phyloP scores from a whole-genome alignment of 208 protist species.

The Borovskyia barvae region DNA sequence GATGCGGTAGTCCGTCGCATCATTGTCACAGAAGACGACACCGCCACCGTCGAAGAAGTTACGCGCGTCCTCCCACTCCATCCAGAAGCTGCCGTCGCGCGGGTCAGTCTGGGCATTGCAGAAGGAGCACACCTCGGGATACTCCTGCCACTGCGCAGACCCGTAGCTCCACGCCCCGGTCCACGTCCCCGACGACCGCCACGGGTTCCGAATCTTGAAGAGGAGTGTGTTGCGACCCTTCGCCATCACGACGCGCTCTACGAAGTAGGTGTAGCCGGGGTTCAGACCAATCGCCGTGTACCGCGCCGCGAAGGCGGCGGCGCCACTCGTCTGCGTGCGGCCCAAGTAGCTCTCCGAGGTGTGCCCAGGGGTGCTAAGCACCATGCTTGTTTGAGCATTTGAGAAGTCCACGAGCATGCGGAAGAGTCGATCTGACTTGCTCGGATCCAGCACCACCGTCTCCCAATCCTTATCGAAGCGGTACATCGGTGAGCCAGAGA shows the following conservation, averaged over 20 bases:
- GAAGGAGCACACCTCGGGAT: constrained; percentile 16
- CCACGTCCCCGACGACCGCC: constrained; percentile 15
- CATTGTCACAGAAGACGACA: constrained; percentile 26
- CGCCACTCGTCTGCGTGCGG: constrained; percentile 5
- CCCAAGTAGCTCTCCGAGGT: constrained; percentile 28
- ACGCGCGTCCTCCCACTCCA: constrained; percentile 41
- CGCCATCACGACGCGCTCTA: constrained; percentile 23
- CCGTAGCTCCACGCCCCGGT: constrained; percentile 24
- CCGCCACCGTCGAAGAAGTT: constrained; percentile 71
- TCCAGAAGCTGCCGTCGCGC: constrained; percentile 42
- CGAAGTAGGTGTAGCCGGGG: constrained; percentile 39
- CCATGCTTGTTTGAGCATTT: constrained; percentile 10
- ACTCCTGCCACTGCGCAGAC: constrained; percentile 14
- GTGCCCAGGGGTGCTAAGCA: constrained; percentile 56
- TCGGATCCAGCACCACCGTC: constrained; percentile 5
- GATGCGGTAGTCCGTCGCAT: constrained; percentile 50
- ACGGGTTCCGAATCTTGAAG: constrained; percentile 54
- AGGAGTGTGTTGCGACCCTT: constrained; percentile 13
- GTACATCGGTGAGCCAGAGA: constrained; percentile 43
- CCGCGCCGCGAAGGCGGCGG: constrained; percentile 15
- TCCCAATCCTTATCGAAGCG: constrained; percentile 57
- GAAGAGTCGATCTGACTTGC: constrained; percentile 12
- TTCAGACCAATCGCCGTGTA: constrained; percentile 25
- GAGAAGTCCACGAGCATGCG: constrained; percentile 7
- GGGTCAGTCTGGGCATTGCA: constrained; percentile 6